Base-by-base conservation (phyloP, 2,329 filamentous ascomycete species). In the Fusarium verrucosum region DNA sequence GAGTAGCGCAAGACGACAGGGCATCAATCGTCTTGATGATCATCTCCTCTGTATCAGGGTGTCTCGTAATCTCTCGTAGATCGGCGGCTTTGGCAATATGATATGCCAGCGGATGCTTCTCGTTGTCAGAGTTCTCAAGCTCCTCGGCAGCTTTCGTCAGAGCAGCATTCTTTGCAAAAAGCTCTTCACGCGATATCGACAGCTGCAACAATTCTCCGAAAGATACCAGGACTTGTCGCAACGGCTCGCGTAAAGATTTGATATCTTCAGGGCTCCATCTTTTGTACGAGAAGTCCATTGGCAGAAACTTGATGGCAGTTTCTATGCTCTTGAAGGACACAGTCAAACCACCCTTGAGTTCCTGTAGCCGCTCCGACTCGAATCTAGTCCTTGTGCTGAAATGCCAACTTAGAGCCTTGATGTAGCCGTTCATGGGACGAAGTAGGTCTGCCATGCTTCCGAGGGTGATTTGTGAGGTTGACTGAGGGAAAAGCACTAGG, bases 31-130 rank as follows among this genome's bases (percentile, higher is more conserved):
- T 11, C 30, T 59, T 59, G 13, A 30, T 25, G 3, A 59, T 23
- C 56, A 59, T 59, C 5, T 59, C 45, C 33, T 59, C 54, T 10
- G 54, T 59, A 4, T 59, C 55, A 0, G 56, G 56, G 17, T 59
- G 56, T 13, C 28, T 52, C 14, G 56, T 45, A 1, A 30, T 28
- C 16, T 59, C 56, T 2, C 56, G 54, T 2, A 59, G 22, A 11
- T 59, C 28, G 8, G 56, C 56, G 2, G 56, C 56, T 25, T 59
- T 59, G 2, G 56, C 54, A 4, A 59, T 59, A 19, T 59, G 56
- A 17, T 59, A 59, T 8, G 56, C 56, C 2, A 59, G 28, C 0
- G 45, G 54, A 9, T 59, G 54, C 13, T 45, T 59, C 6, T 59
- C 46, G 0, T 59, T 53, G 10, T 59, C 33, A 10, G 56, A 59